Evolutionary conservation across 345 rosid genomes (phyloP).

Genomic region (Lumnitzera racemosa): DNA sequence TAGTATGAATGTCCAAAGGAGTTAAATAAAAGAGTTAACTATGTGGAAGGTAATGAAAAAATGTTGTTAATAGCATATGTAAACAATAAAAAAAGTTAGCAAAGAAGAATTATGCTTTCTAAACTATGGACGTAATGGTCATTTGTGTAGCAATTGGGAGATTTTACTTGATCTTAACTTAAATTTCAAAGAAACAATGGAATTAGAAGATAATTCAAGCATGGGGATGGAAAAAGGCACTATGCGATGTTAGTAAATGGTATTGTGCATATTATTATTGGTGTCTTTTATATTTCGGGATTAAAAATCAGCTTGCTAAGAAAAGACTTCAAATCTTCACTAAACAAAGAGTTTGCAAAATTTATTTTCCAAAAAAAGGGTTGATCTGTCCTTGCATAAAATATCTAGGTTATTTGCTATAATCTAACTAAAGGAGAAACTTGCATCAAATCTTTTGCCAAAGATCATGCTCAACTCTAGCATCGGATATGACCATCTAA

Average conservation of each 20-base stretch:
- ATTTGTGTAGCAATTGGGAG: constrained; percentile 1
- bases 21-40: background rate
- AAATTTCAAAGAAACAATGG: constrained; percentile 1
- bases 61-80: constrained; percentile 11
- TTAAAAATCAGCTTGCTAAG: background rate
- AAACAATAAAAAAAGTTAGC: background rate
- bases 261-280: background rate
- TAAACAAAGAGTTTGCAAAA: too few species aligned
- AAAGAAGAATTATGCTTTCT: constrained; percentile 3
- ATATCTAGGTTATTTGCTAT: too few species aligned
- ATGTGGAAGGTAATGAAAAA: constrained; percentile 4
- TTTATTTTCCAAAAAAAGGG: too few species aligned
- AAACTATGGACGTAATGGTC: background rate
- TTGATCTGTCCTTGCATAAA: too few species aligned
- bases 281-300: constrained; percentile 4
- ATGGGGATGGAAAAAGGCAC: constrained; percentile 8
- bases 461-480: background rate
- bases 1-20: constrained; percentile 9
- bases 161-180: background rate
- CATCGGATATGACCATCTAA: background rate
- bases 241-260: constrained; percentile 1
- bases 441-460: too few species aligned
- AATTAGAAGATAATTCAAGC: constrained; percentile 4
- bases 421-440: too few species aligned
- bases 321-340: too few species aligned